phyloP scores from a whole-genome alignment of 139 green algal genomes.

The Chlamydomonas schloesseri region DNA sequence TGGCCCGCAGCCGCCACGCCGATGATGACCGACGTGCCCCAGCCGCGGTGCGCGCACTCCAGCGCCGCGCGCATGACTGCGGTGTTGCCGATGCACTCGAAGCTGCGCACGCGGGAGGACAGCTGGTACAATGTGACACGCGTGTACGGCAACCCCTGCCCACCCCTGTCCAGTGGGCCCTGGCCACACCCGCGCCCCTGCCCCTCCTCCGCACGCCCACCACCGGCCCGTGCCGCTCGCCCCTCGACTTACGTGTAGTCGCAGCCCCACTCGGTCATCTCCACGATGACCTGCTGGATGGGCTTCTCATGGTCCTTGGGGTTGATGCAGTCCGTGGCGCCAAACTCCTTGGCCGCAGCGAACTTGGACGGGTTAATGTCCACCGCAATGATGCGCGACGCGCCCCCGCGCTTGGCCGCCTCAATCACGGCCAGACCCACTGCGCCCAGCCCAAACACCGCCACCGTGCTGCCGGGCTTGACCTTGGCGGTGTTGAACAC shows the following conservation, averaged over 20 bases:
- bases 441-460: slow-evolving; percentile 85
- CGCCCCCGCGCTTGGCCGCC: slow-evolving; percentile 79
- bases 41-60: slow-evolving; percentile 93
- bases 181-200: no score
- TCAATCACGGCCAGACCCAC: slow-evolving; percentile 95
- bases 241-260: slow-evolving; percentile 90
- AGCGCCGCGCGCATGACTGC: slow-evolving; percentile 95
- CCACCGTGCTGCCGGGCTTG: slow-evolving; percentile 85
- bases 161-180: no score
- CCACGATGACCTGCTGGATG: slow-evolving; percentile 84
- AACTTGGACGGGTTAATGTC: slow-evolving; percentile 96
- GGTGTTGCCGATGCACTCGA: slow-evolving; percentile 52
- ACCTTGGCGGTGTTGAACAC: slow-evolving; percentile 97
- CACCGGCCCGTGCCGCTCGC: no score
- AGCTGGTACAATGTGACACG: no score
- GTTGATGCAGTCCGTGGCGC: slow-evolving; percentile 92
- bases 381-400: slow-evolving; percentile 90
- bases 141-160: no score
- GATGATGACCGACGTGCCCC: slow-evolving; percentile 88
- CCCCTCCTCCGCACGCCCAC: not conserved
- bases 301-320: slow-evolving; percentile 87
- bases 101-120: not conserved
- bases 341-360: slow-evolving; percentile 81
- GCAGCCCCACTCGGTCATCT: slow-evolving; percentile 92
- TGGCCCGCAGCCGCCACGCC: slow-evolving; percentile 89